Base-by-base conservation (phyloP, 139 green algal species). In the Edaphochlamys debaryana region DNA sequence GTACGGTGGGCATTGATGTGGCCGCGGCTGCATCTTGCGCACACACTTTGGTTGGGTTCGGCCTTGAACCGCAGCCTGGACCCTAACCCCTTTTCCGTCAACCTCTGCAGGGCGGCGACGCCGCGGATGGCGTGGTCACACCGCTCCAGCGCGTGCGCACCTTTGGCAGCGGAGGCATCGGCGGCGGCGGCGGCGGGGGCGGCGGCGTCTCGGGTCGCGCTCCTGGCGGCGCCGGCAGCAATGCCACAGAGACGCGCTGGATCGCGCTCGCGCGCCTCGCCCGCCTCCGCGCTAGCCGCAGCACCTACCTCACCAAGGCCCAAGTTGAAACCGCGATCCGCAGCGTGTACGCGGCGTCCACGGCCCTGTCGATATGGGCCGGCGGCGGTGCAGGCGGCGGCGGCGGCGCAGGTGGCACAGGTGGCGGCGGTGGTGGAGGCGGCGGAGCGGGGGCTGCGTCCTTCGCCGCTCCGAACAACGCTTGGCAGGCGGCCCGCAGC, bases 261-360 rank as follows among this genome's bases (percentile, higher is more conserved):
- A 36, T 29, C 2, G 4, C 4, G 6, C 50, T 79, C 25, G 50
- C 71, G 5, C 34, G 50, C 23, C 29, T 25, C 2, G 71, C 71
- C 19, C 71, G 71, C 22, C 23, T 30, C 6, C 34, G 36, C 0
- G 52, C 52, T 25, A 37, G 0, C 0, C 71, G 71, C 50, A 52
- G 52, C 71, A 79, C 50, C 34, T 79, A 79, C 71, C 71, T 79
- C 23, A 54, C 50, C 50, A 23, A 27, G 6, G 52, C 34, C 23
- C 71, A 79, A 15, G 50, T 79, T 1, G 71, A 50, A 23, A 22
- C 34, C 23, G 71, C 71, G 7, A 25, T 79, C 22, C 71, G 50
- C 30, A 37, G 8, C 25, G 50, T 79, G 29, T 79, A 79, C 52
- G 29, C 71, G 34, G n/a, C 71, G 3, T 32, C 50, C 50, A 36